These are phyloP conservation scores for Ceratonia siliqua DNA, from an alignment of 306 rosid genomes.

Conservation along the genomic window DNA sequence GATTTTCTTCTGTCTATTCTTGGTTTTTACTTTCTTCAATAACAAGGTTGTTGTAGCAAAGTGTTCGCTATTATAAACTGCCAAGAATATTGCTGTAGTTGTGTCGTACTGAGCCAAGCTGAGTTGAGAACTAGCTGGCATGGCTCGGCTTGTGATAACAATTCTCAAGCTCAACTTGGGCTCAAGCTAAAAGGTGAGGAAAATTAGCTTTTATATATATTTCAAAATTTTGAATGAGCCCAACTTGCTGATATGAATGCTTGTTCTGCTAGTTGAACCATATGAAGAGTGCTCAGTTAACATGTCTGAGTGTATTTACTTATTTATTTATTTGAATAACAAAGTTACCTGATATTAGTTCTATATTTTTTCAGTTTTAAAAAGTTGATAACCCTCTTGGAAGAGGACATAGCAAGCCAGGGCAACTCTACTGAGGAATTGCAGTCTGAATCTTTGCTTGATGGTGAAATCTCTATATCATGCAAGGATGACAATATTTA, in stretches of 20 bases:
- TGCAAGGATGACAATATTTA: constrained; percentile 49
- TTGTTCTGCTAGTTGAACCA: constrained; percentile 10
- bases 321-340: neutral
- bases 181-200: neutral
- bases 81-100: neutral
- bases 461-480: constrained; percentile 44
- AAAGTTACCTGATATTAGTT: constrained; percentile 37
- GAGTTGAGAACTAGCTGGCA: neutral
- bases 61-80: neutral
- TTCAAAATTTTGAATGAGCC: neutral
- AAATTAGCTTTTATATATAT: neutral
- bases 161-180: neutral
- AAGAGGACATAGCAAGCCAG: constrained; percentile 56
- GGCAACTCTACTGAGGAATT: constrained; percentile 41
- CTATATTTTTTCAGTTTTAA: constrained; percentile 61
- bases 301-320: neutral
- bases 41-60: neutral
- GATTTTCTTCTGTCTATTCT: neutral
- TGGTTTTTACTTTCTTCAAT: neutral
- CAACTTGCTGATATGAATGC: constrained; percentile 8
- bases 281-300: constrained; percentile 19
- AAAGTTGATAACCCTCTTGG: constrained; percentile 61
- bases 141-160: neutral
- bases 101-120: neutral
- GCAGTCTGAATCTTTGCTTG: constrained; percentile 47